A percentile compares a stretch with the other conserved stretches of the same genome.
Conservation (phyloP, 2,329 filamentous ascomycete species). For the Aureobasidium sp. region DNA sequence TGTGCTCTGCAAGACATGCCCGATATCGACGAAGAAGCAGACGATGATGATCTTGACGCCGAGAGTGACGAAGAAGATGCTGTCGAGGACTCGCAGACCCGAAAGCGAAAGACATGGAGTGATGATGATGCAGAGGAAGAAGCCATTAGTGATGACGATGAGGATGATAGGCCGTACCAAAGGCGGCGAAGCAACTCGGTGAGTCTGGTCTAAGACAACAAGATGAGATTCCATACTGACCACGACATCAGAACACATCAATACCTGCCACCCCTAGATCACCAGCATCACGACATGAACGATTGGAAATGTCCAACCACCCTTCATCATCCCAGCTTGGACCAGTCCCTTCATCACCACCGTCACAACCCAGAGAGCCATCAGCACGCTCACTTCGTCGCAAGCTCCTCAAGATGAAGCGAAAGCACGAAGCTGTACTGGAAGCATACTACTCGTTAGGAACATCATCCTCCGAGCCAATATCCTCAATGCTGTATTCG, state of each 20-base stretch:
- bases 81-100: conserved; percentile 24
- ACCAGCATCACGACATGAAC: conserved; percentile 15
- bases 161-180: conserved; percentile 69
- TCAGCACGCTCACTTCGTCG: conserved; percentile 67
- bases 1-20: conserved; percentile 85
- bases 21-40: conserved; percentile 68
- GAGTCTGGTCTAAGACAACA: conserved; percentile 30
- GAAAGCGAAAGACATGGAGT: conserved; percentile 36
- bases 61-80: conserved; percentile 48
- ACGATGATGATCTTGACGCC: conserved; percentile 52
- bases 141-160: conserved; percentile 47
- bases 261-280: conserved; percentile 57
- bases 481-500: conserved; percentile 90
- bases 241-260: conserved; percentile 44
- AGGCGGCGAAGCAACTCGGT: conserved; percentile 84
- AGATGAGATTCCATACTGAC: not conserved
- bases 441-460: conserved; percentile 80
- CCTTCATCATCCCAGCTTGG: conserved; percentile 39
- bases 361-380: conserved; percentile 52
- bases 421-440: conserved; percentile 68
- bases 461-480: conserved; percentile 87
- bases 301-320: conserved; percentile 18
- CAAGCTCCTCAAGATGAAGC: conserved; percentile 65
- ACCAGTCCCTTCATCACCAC: conserved; percentile 45
- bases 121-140: conserved; percentile 24